These are phyloP conservation scores for Neurospora terricola DNA, from an alignment of 495 filamentous ascomycete genomes.

Conservation along the genomic window DNA sequence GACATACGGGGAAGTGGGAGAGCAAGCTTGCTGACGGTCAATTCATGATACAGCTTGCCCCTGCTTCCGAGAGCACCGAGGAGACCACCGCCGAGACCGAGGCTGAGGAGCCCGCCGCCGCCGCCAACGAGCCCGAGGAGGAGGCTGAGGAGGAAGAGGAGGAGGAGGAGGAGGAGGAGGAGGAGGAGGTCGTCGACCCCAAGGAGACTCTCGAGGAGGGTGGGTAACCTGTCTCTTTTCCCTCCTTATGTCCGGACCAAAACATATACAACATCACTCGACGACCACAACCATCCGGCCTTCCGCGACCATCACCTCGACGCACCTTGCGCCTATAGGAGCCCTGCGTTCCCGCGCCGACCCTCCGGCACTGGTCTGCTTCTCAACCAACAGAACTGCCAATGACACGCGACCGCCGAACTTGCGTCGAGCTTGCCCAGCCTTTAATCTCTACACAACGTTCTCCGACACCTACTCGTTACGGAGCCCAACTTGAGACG, in stretches of 20 bases:
- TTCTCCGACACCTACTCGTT: background rate
- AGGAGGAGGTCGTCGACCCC: constrained; percentile 78
- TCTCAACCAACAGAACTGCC: background rate
- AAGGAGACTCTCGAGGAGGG: constrained; percentile 88
- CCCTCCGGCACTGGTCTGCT: background rate
- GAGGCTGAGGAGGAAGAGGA: constrained; percentile 44
- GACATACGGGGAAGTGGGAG: background rate
- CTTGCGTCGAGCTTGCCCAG: background rate
- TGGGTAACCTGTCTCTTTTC: constrained; percentile 38
- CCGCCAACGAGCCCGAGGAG: constrained; percentile 37
- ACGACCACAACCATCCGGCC: background rate
- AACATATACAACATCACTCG: background rate
- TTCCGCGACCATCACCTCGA: background rate
- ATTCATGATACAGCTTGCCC: background rate
- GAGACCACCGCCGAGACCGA: constrained; percentile 38
- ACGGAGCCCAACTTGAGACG: background rate
- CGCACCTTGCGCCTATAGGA: background rate
- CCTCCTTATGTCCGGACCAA: background rate
- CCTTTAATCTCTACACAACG: background rate
- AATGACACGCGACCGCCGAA: background rate
- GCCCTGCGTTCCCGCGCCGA: background rate
- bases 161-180: constrained; percentile 80
- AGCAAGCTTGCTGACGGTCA: background rate
- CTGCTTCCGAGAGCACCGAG: constrained; percentile 39
- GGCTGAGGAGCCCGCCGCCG: constrained; percentile 29